Evolutionary conservation across 805 yeast species (phyloP).

Genomic region (Nakazawaea laoshanensis): DNA sequence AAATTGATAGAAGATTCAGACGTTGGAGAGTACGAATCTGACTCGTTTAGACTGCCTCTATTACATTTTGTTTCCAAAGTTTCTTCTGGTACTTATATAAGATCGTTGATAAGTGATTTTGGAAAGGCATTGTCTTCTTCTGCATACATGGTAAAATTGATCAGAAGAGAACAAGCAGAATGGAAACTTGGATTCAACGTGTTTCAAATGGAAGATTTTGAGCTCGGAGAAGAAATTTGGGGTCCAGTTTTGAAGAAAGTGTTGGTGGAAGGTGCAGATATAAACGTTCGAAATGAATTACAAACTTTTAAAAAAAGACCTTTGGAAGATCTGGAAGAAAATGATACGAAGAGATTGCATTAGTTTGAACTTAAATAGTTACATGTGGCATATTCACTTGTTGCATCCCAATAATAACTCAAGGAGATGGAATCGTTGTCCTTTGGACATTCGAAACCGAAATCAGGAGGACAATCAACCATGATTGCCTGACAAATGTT

Average conservation of each 20-base stretch:
- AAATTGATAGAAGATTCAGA: slow-evolving; percentile 28
- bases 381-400: slow-evolving; percentile 25
- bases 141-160: slow-evolving; percentile 81
- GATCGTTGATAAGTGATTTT: slow-evolving; percentile 82
- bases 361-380: slow-evolving; percentile 17
- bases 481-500: slow-evolving; percentile 73
- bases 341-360: not conserved
- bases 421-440: slow-evolving; percentile 21
- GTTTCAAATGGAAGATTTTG: slow-evolving; percentile 59
- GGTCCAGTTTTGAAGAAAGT: slow-evolving; percentile 51
- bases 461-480: slow-evolving; percentile 72
- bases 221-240: slow-evolving; percentile 61
- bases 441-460: slow-evolving; percentile 70
- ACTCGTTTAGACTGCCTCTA: slow-evolving; percentile 47
- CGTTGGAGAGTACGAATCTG: slow-evolving; percentile 25
- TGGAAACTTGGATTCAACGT: slow-evolving; percentile 74
- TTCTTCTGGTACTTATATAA: slow-evolving; percentile 90
- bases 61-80: slow-evolving; percentile 72
- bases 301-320: not conserved
- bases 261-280: slow-evolving; percentile 33
- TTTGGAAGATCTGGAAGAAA: slow-evolving; percentile 6
- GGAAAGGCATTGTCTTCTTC: slow-evolving; percentile 75
- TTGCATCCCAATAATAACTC: slow-evolving; percentile 36
- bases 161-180: slow-evolving; percentile 68
- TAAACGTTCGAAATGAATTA: slow-evolving; percentile 31